Evolutionary conservation across 305 asterid species (phyloP), one percentile per base, ranked within the genome.

Genomic region (Fraxinus ornus): DNA sequence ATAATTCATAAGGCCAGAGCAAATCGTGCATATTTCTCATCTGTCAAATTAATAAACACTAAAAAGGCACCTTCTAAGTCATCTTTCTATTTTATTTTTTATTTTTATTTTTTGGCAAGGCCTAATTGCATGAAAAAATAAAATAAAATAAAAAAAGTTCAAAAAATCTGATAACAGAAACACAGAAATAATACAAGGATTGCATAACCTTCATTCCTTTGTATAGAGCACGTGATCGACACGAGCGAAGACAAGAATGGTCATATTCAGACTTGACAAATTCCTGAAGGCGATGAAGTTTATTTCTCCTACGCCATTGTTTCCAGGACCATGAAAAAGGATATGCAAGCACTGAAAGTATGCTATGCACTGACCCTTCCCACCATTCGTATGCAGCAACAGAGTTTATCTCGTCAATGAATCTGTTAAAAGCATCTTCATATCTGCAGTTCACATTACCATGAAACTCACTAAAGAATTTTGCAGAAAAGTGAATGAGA

Each of bases 241-340:
- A 95, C 77, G 98, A 95, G 80, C 95, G 94, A 28, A 95, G 90
- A 86, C 98, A 95, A 86, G 98, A 95, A 86, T 95, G 98, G 85
- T 95, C 98, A 80, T 95, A 95, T 81, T 95, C 98, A 35, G 98
- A 94, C 89, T 90, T 95, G 83, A 94, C 98, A 60, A 91, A 95
- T 82, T 94, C 98, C 90, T 94, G 98, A 84, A 95, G 98, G 66
- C 87, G 93, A 75, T 90, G 94, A 77, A 95, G 90, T 85, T 95
- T 95, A 84, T 90, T 93, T 71, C 98, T 95, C 89, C 98, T 89
- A 52, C 98, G 98, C 98, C 98, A 95, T 83, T 92, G 98, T 86
- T 94, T 95, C 98, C 98, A 95, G 81, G 98, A 95, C 98, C 98
- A 95, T 83, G 98, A 97, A 88, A 97, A 95, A 88, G 98, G 98